A percentile compares a stretch with the other conserved stretches of the same genome.
These are phyloP conservation scores for Theileria parva DNA, from an alignment of 169 alveolate species.

Conservation along the genomic window DNA sequence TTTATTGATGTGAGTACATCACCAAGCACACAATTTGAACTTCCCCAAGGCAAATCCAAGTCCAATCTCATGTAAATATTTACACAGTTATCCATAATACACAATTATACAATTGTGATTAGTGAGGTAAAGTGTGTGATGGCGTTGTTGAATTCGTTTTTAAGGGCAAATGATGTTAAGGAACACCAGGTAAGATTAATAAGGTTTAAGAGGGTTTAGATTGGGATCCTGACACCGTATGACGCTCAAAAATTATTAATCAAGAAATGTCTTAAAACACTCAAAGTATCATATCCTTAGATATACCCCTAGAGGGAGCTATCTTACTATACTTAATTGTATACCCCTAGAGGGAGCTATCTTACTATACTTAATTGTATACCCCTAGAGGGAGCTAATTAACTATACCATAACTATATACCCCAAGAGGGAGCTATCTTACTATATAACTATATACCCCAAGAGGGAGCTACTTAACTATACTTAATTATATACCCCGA, in stretches of 20 bases:
- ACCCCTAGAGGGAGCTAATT: too few relatives aligned
- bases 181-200: conserved; percentile 58
- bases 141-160: conserved; percentile 55
- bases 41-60: conserved; percentile 71
- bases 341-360: too few relatives aligned
- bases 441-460: too few relatives aligned
- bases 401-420: too few relatives aligned
- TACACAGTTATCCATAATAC: conserved; percentile 32
- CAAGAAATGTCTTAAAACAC: conserved; percentile 53
- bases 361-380: too few relatives aligned
- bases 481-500: too few relatives aligned
- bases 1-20: conserved; percentile 69
- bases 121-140: conserved; percentile 57
- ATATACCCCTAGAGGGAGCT: too few relatives aligned
- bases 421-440: too few relatives aligned
- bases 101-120: background rate
- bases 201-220: conserved; percentile 43
- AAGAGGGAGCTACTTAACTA: too few relatives aligned
- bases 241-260: conserved; percentile 70
- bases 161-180: conserved; percentile 52
- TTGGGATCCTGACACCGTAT: conserved; percentile 78
- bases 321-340: too few relatives aligned
- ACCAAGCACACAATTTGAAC: conserved; percentile 72
- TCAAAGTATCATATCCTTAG: conserved; percentile 31
- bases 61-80: conserved; percentile 61